These are phyloP conservation scores for Salix arbutifolia DNA, from an alignment of 345 rosid species.

Conservation along the genomic window DNA sequence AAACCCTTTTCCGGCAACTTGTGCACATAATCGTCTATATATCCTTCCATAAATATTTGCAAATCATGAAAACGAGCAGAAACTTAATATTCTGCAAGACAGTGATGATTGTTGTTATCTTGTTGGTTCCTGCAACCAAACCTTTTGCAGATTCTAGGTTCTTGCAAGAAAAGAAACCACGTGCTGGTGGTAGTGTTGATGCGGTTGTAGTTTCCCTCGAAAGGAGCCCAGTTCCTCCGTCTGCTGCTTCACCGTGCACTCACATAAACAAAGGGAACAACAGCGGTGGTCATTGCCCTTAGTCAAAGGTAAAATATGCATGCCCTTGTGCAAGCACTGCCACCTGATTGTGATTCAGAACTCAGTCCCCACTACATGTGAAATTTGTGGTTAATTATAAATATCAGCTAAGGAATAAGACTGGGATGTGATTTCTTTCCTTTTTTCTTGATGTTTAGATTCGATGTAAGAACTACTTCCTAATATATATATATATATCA, in stretches of 20 bases:
- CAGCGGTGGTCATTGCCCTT: not conserved
- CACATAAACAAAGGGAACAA: not conserved
- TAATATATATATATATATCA: not conserved
- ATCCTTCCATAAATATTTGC: not conserved
- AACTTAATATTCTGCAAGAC: not conserved
- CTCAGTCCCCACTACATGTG: not conserved
- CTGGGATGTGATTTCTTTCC: not conserved
- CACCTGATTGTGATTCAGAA: no score
- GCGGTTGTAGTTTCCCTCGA: not conserved
- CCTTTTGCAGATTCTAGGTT: not conserved
- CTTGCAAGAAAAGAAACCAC: not conserved
- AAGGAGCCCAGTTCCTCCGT: not conserved
- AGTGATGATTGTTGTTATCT: not conserved
- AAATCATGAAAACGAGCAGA: not conserved
- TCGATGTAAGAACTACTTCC: not conserved
- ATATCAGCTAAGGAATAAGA: not conserved
- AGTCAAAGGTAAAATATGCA: not conserved
- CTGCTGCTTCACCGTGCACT: not conserved
- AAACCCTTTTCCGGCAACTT: not conserved
- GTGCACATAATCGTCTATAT: not conserved
- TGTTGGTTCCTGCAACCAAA: not conserved
- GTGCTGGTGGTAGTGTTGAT: not conserved
- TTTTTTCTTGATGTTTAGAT: not conserved
- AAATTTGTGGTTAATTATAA: not conserved
- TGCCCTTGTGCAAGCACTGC: not conserved